phyloP scores from a whole-genome alignment of 805 yeast genomes.

The Cyberlindnera galapagoensis region DNA sequence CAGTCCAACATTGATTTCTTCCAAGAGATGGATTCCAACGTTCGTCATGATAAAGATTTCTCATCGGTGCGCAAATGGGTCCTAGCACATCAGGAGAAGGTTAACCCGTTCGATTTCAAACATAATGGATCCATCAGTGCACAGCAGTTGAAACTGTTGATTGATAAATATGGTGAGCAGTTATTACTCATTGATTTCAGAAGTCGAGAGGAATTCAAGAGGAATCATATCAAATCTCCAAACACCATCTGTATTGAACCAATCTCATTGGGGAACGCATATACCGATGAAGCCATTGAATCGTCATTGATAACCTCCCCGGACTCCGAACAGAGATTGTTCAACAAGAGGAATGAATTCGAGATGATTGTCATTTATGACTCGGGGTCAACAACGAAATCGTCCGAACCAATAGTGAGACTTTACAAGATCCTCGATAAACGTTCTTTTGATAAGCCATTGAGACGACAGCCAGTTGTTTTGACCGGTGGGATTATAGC shows the following conservation, averaged over 20 bases:
- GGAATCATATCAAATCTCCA: conserved; percentile 53
- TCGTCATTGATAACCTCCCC: conserved; percentile 53
- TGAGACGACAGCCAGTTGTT: conserved; percentile 36
- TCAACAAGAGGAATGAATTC: conserved; percentile 45
- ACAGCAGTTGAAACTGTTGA: conserved; percentile 8
- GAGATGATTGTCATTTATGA: conserved; percentile 58
- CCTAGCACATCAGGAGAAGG: conserved; percentile 1
- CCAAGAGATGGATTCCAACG: conserved; percentile 1
- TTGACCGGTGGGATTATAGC: conserved; percentile 51
- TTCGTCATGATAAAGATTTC: conserved; percentile 5
- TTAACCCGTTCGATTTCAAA: conserved; percentile 10
- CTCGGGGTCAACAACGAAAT: conserved; percentile 3
- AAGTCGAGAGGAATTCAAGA: conserved; percentile 49
- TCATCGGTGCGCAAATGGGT: conserved; percentile 4
- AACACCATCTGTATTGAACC: conserved; percentile 77
- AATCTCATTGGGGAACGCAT: conserved; percentile 39
- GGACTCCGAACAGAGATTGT: conserved; percentile 45
- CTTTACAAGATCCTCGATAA: conserved; percentile 26
- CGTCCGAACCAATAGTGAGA: conserved; percentile 4
- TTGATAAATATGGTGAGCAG: conserved; percentile 13
- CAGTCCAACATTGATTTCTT: conserved; percentile 2
- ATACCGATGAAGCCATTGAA: conserved; percentile 63
- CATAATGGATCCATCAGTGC: conserved; percentile 13
- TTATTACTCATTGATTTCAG: conserved; percentile 71
- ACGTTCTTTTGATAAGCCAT: conserved; percentile 30